Conservation (phyloP, 148 eudicot genomes). For the Heliamphora exappendiculata region DNA sequence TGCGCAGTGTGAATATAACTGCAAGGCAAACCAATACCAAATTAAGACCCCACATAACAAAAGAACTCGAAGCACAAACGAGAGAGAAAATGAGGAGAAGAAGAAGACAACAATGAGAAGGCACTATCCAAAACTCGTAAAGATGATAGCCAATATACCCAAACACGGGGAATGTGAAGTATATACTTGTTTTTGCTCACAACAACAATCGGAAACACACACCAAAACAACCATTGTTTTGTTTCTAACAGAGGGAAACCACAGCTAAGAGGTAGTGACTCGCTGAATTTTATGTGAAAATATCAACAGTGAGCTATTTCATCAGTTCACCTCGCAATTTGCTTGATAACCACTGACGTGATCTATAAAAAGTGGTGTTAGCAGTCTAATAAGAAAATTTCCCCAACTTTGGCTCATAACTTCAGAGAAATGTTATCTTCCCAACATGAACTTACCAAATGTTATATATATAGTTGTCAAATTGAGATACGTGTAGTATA, state of each 20-base stretch:
- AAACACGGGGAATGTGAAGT: background rate
- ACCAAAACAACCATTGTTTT: background rate
- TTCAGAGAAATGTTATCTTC: background rate
- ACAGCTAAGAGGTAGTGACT: background rate
- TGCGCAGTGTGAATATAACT: constrained; percentile 29
- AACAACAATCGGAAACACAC: background rate
- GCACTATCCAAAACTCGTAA: background rate
- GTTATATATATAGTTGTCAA: no score
- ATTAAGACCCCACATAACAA: background rate
- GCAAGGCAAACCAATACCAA: constrained; percentile 20
- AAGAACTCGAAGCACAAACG: no score
- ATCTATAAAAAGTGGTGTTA: background rate
- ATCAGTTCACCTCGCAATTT: background rate
- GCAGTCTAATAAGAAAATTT: background rate
- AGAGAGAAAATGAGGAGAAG: background rate
- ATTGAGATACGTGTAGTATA: no score
- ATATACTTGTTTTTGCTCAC: background rate
- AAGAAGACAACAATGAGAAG: background rate
- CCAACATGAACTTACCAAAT: no score
- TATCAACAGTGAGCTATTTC: background rate
- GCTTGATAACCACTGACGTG: no score
- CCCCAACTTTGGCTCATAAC: background rate
- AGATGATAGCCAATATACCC: background rate
- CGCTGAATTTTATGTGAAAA: background rate
- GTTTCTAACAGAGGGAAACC: background rate